These are phyloP conservation scores for Glutinoglossum americanum DNA, from an alignment of 495 filamentous ascomycete genomes.

Conservation along the genomic window DNA sequence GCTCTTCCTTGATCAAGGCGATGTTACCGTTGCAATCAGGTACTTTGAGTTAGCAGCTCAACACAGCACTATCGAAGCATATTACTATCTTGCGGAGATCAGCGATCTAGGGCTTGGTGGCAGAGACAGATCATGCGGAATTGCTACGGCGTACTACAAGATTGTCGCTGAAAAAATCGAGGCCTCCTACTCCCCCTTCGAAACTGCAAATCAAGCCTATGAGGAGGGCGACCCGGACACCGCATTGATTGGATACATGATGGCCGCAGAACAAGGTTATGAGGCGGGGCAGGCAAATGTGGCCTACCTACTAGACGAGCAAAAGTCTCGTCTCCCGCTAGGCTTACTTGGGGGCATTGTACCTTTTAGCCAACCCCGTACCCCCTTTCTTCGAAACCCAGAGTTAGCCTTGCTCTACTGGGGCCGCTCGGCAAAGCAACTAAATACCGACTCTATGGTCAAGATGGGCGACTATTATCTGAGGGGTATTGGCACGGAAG, in stretches of 20 bases:
- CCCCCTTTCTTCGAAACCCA: conserved; percentile 39
- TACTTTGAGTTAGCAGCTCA: conserved; percentile 89
- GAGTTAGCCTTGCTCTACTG: conserved; percentile 77
- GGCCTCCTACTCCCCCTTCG: conserved; percentile 59
- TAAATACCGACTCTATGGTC: conserved; percentile 79
- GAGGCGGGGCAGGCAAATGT: conserved; percentile 88
- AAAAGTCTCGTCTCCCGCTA: conserved; percentile 39
- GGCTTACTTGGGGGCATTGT: conserved; percentile 1
- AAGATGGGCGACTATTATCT: conserved; percentile 99
- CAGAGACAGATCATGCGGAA: conserved; percentile 54
- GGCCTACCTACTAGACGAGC: conserved; percentile 71
- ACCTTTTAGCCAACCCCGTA: background rate
- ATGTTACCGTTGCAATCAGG: conserved; percentile 46
- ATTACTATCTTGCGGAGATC: conserved; percentile 88
- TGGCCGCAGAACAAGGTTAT: conserved; percentile 92
- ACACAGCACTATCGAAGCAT: conserved; percentile 76
- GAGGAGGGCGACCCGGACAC: conserved; percentile 68
- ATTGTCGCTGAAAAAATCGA: conserved; percentile 82
- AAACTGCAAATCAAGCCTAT: conserved; percentile 69
- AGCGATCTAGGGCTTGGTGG: conserved; percentile 63
- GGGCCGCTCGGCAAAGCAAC: conserved; percentile 86
- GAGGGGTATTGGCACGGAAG: conserved; percentile 46
- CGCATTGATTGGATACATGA: conserved; percentile 66
- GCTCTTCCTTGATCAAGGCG: conserved; percentile 79
- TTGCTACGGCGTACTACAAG: conserved; percentile 84